These are phyloP conservation scores for Gossypium laxum DNA, from an alignment of 441 rosid genomes.

Conservation along the genomic window DNA sequence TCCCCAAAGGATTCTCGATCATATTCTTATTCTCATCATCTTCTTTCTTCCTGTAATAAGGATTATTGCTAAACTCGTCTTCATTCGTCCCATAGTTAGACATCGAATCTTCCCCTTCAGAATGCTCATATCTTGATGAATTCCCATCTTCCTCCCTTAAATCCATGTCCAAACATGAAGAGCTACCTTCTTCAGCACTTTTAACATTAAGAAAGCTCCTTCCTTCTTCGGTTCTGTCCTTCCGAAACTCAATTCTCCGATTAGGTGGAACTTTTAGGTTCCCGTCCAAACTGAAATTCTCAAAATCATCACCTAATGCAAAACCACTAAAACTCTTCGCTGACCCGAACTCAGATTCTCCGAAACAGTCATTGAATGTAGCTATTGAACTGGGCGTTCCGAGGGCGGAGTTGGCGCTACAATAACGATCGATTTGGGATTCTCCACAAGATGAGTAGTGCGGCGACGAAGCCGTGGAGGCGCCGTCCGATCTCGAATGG, in stretches of 20 bases:
- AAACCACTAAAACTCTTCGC: constrained; percentile 28
- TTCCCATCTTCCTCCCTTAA: constrained; percentile 27
- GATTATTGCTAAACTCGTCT: constrained; percentile 31
- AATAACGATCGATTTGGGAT: constrained; percentile 68
- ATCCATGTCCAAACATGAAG: constrained; percentile 2
- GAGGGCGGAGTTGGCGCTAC: constrained; percentile 72
- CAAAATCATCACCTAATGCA: constrained; percentile 35
- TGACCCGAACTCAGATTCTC: constrained; percentile 54
- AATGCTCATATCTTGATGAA: constrained; percentile 36
- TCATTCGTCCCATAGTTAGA: constrained; percentile 42
- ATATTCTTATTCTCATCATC: constrained; percentile 16
- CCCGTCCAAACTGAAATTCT: constrained; percentile 53
- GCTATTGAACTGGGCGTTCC: constrained; percentile 69
- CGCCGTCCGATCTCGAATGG: constrained; percentile 29
- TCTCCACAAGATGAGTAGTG: constrained; percentile 76
- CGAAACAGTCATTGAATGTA: constrained; percentile 36
- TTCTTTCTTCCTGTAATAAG: constrained; percentile 22
- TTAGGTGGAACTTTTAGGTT: constrained; percentile 25
- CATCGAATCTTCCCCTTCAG: constrained; percentile 62
- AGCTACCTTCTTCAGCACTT: constrained; percentile 16
- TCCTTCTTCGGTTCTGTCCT: constrained; percentile 14
- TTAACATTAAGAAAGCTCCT: not conserved
- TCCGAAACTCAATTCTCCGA: constrained; percentile 17
- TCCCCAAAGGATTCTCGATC: constrained; percentile 51
- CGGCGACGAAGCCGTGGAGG: constrained; percentile 42